Evolutionary conservation across 2,329 filamentous ascomycete genomes (phyloP).

Genomic region (Pestalotiopsis sp.): DNA sequence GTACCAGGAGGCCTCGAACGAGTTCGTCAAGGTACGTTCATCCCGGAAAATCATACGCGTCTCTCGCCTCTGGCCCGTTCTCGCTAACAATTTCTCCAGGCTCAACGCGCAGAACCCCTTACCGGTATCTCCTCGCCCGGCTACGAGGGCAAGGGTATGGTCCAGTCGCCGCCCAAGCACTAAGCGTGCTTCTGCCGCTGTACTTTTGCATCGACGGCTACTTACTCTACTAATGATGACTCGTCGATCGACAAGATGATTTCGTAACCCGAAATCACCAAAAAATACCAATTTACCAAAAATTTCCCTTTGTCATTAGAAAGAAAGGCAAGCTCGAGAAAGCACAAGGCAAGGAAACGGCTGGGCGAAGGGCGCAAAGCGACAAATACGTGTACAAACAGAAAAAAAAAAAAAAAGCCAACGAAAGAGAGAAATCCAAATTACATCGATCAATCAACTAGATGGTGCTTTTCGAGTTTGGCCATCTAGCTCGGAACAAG

Average conservation of each 20-base stretch:
- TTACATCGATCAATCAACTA: not conserved
- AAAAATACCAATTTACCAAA: constrained; percentile 18
- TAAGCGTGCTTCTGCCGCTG: constrained; percentile 22
- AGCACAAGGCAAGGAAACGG: constrained; percentile 15
- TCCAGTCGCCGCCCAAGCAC: constrained; percentile 68
- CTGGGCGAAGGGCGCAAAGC: not conserved
- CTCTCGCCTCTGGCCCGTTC: not conserved
- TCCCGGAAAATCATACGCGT: not conserved
- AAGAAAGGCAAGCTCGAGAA: constrained; percentile 22
- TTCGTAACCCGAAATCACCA: not conserved
- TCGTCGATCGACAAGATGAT: constrained; percentile 14
- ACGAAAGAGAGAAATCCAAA: not conserved
- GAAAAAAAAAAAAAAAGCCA: not conserved
- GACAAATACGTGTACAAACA: constrained; percentile 6
- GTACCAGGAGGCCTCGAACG: constrained; percentile 94
- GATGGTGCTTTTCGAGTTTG: not conserved
- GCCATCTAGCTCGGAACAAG: not conserved
- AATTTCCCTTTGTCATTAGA: constrained; percentile 43
- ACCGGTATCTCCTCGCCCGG: constrained; percentile 79
- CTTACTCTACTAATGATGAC: constrained; percentile 21
- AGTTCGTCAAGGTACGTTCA: constrained; percentile 82
- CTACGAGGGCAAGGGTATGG: constrained; percentile 76
- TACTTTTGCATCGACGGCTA: constrained; percentile 12
- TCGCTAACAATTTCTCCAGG: constrained; percentile 47
- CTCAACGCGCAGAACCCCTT: constrained; percentile 84